Conservation (phyloP, 1,284 basidiomycete species). For the Irpex lacteus region DNA sequence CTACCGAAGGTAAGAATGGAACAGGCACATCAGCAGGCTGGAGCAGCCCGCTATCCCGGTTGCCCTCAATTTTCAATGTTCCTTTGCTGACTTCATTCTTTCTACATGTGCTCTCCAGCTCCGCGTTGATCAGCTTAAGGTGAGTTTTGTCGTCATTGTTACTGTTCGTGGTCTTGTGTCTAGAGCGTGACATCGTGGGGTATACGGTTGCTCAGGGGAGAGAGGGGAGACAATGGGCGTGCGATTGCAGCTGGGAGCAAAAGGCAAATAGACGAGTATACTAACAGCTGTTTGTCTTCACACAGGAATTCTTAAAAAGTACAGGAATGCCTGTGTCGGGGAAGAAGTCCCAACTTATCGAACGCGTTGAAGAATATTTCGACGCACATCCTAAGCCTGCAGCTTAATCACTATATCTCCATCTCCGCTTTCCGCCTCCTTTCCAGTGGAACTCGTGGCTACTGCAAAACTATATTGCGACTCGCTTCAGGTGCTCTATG, state of each 20-base stretch:
- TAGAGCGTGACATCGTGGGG: conserved; percentile 4
- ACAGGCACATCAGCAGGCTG: conserved; percentile 4
- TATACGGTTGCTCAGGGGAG: not conserved
- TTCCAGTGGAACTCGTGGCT: not conserved
- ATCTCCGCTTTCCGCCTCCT: not conserved
- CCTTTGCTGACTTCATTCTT: conserved; percentile 15
- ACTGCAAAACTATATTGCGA: not conserved
- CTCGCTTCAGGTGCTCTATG: not conserved
- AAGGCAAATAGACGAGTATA: not conserved
- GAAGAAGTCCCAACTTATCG: conserved; percentile 68
- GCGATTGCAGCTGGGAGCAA: too few relatives aligned
- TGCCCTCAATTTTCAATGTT: not conserved
- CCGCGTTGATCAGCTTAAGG: conserved; percentile 77
- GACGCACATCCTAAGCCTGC: conserved; percentile 26
- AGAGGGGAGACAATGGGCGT: too few relatives aligned
- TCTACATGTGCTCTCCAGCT: conserved; percentile 42
- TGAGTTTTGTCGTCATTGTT: conserved; percentile 24
- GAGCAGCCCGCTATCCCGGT: not conserved
- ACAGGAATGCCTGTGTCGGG: conserved; percentile 60
- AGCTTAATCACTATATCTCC: not conserved
- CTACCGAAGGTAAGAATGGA: conserved; percentile 58
- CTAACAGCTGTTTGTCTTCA: not conserved
- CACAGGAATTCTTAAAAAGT: conserved; percentile 65
- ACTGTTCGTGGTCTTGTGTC: not conserved
- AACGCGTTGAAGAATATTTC: conserved; percentile 61